Evolutionary conservation across 192 early-diverging fungal genomes (phyloP).

Genomic region (Rhizophagus clarus): DNA sequence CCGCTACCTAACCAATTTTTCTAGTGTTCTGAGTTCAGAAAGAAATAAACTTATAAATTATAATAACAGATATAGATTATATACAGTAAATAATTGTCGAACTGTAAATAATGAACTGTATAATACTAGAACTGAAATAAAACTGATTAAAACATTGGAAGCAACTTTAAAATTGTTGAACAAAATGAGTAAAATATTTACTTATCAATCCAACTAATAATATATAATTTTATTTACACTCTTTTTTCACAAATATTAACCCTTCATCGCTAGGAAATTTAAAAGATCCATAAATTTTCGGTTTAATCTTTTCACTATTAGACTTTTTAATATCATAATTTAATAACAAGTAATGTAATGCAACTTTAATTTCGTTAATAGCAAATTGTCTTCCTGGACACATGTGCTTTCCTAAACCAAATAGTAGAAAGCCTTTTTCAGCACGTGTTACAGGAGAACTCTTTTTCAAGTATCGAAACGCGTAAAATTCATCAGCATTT

Average conservation of each 20-base stretch:
- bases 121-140: no score
- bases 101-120: no score
- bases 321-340: slow-evolving; percentile 6
- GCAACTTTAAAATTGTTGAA: no score
- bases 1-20: no score
- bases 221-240: no score
- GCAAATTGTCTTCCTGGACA: slow-evolving; percentile 6
- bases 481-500: not conserved
- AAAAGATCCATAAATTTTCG: not conserved
- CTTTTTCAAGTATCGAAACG: not conserved
- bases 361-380: not conserved
- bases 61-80: no score
- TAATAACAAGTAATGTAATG: not conserved
- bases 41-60: no score
- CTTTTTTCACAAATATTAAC: not conserved
- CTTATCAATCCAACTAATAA: no score
- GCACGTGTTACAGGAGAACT: not conserved
- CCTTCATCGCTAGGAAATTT: not conserved
- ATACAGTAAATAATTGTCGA: no score
- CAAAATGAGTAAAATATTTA: no score
- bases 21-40: no score
- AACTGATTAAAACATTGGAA: no score
- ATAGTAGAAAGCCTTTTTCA: not conserved
- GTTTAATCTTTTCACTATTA: not conserved
- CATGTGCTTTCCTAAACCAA: slow-evolving; percentile 11